Evolutionary conservation across 164 flowering plant species (phyloP), one percentile per base, ranked within the genome.

Genomic region (Akebia trifoliata): DNA sequence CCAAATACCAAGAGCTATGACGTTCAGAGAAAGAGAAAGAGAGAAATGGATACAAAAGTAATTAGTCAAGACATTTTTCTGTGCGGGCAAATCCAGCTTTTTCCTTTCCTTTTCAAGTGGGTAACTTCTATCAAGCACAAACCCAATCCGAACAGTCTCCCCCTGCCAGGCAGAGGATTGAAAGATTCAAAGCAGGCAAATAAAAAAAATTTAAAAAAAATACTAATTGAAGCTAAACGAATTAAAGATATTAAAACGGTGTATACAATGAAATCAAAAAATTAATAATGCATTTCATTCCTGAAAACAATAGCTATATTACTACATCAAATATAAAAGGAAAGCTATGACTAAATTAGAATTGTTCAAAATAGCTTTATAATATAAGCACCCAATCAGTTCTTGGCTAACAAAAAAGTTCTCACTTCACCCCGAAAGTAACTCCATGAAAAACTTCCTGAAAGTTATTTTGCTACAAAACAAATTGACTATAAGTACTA

Each of bases 11-110:
- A 36, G 10, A 30, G 20, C 24, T 21, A 29, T 1, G 24, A 56
- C 5, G 26, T 17, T n/a, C n/a, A 45, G 15, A 51, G 29, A 50
- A 11, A 40, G 34, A 55, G 46, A 56, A 36, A 63, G 28, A 37
- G 4, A 40, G 40, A n/a, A 32, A 55, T 42, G 93, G 91, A 86
- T 92, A 92, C 98, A 89, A 57, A 90, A 86, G 57, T 93, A 93
- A 51, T 87, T 90, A 10, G 97, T 90, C 63, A 90, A 60, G 42
- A 87, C 77, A 83, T 93, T 93, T 66, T 81, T 90, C 77, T 90
- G 84, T 29, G 71, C 87, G 28, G 93, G 94, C 75, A 87, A 75
- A 63, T 81, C 87, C 32, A 81, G 66, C 75, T 72, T 84, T 66
- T 72, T 87, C 78, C 59, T 85, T 64, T 57, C 74, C 57, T 65